Evolutionary conservation across 2,329 filamentous ascomycete genomes (phyloP), one percentile per base, ranked within the genome.

Genomic region (Exophiala oligosperma): DNA sequence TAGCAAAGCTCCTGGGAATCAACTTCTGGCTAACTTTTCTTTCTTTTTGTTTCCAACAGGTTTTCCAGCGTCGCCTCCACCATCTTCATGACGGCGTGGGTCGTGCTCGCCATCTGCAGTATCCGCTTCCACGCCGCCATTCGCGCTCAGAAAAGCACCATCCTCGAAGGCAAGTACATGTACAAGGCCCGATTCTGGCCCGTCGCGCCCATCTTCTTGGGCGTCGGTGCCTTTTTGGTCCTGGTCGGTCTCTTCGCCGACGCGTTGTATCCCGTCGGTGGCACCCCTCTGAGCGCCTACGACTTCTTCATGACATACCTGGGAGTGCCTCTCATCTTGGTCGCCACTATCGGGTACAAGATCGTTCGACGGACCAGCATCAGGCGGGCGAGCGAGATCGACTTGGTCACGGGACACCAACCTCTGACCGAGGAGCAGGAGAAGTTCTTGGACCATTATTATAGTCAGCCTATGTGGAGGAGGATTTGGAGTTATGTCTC

Each of bases 11-110:
- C 72, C 74, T 3, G 21, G 24, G 4, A 11, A 35, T 2, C 6
- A 35, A 35, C 6, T 9, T 6, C 32, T 29, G 29, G 26, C 49
- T 35, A 82, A 88, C 66, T 76, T 76, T 21, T 89, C 17, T 17
- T 17, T 17, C 17, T 17, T 17, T 17, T 17, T 17, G 17, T 17
- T 17, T 17, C 17, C 96, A 62, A 84, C 68, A 96, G 92, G 92
- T 84, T 96, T 72, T 79, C 90, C 37, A 82, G 88, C 1, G 80
- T 92, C 17, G 90, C 88, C 0, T 88, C 87, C 52, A 82, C 91
- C 12, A 84, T 84, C 2, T 87, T 84, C 62, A 84, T 92, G 71
- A 89, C 91, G 73, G 87, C 88, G 24, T 92, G 88, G 88, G 23
- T 58, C 35, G 37, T 53, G 23, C 32, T 58, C 32, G 21, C 56